Conservation (phyloP, 1,284 basidiomycete genomes). For the Golubevia pallescens region DNA sequence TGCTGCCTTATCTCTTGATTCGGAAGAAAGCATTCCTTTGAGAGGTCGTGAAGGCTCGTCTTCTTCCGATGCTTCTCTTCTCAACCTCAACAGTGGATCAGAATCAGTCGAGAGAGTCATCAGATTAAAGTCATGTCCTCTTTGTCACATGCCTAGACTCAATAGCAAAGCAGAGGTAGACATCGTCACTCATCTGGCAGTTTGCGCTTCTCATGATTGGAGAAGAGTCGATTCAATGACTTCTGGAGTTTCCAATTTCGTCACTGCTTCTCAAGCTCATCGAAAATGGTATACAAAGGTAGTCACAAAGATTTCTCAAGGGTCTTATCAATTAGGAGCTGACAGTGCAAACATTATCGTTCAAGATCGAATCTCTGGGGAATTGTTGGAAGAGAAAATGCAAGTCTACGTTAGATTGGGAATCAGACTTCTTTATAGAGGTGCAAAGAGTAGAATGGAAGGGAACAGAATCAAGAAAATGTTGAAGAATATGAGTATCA, state of each 20-base stretch:
- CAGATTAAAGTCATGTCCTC: constrained; percentile 89
- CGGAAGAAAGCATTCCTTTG: background rate
- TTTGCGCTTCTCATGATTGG: constrained; percentile 91
- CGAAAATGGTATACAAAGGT: constrained; percentile 95
- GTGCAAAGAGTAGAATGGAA: constrained; percentile 86
- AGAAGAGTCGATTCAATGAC: constrained; percentile 73
- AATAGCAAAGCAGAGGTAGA: constrained; percentile 87
- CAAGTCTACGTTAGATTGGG: constrained; percentile 91
- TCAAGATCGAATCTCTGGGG: constrained; percentile 86
- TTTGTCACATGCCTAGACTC: constrained; percentile 86
- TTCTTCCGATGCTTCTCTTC: background rate
- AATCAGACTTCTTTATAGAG: constrained; percentile 91
- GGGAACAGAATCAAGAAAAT: constrained; percentile 80
- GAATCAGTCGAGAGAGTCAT: constrained; percentile 79
- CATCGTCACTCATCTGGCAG: constrained; percentile 83
- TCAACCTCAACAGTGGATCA: background rate
- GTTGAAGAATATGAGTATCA: constrained; percentile 86
- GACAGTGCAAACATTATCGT: constrained; percentile 68
- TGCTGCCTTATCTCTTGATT: constrained; percentile 3
- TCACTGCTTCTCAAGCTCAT: constrained; percentile 92
- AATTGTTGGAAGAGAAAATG: constrained; percentile 92
- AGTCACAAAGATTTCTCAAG: constrained; percentile 74
- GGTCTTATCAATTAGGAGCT: constrained; percentile 87
- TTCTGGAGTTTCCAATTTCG: constrained; percentile 89
- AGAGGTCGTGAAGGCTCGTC: background rate